Evolutionary conservation across 2,329 filamentous ascomycete genomes (phyloP).

Genomic region (Byssochlamys sp.): DNA sequence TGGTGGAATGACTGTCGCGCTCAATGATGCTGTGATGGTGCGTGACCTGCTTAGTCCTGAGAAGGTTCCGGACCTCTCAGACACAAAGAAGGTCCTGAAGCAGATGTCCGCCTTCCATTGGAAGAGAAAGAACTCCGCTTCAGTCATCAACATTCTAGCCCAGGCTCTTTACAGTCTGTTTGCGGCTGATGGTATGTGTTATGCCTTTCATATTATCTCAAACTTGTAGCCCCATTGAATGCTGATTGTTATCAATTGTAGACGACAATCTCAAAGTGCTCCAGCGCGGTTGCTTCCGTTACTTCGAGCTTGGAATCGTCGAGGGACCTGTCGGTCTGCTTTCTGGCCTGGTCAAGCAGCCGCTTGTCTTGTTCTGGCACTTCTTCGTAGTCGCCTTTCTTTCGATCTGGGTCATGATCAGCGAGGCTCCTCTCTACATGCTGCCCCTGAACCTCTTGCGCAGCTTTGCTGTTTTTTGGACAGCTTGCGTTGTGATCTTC

Average conservation of each 20-base stretch:
- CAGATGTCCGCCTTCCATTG: conserved; percentile 76
- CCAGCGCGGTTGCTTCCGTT: conserved; percentile 82
- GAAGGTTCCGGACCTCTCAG: conserved; percentile 57
- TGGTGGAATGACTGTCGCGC: conserved; percentile 93
- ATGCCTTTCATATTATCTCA: background rate
- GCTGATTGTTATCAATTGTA: conserved; percentile 6
- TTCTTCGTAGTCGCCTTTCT: conserved; percentile 91
- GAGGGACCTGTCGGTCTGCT: conserved; percentile 73
- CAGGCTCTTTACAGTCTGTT: conserved; percentile 88
- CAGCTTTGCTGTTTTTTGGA: conserved; percentile 64
- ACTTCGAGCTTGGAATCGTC: conserved; percentile 69
- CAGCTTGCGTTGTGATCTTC: conserved; percentile 70
- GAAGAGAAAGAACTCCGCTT: conserved; percentile 69
- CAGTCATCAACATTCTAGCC: conserved; percentile 94
- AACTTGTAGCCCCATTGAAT: background rate
- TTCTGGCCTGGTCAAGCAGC: conserved; percentile 68
- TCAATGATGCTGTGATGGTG: conserved; percentile 80
- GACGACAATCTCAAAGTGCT: conserved; percentile 67
- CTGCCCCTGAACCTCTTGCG: conserved; percentile 57
- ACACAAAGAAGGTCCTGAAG: conserved; percentile 55
- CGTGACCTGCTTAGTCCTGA: conserved; percentile 62
- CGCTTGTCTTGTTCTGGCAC: conserved; percentile 72
- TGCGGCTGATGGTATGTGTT: conserved; percentile 57
- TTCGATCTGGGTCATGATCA: conserved; percentile 62
- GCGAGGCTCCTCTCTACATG: conserved; percentile 43